phyloP scores from a whole-genome alignment of 2,329 filamentous ascomycete species.

The Lachnellula cervina region DNA sequence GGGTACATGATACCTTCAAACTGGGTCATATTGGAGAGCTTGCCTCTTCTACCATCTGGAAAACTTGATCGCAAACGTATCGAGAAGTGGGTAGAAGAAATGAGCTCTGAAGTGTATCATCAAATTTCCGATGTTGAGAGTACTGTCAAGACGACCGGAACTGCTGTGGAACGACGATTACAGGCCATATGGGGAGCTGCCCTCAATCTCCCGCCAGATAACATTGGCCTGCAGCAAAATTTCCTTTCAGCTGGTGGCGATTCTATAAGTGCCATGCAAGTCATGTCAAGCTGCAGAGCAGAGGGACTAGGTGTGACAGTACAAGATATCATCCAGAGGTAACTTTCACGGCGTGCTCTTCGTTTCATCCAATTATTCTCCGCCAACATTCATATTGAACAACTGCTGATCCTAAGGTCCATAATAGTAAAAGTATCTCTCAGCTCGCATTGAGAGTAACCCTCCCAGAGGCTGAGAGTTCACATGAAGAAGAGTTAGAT shows the following conservation, averaged over 20 bases:
- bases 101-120: slow-evolving; percentile 1
- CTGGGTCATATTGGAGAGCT: slow-evolving; percentile 5
- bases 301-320: slow-evolving; percentile 34
- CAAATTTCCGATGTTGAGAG: not conserved
- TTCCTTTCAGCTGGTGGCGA: slow-evolving; percentile 37
- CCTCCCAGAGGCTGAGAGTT: not conserved
- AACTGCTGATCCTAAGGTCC: not conserved
- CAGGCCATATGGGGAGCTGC: slow-evolving; percentile 39
- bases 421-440: slow-evolving; percentile 1
- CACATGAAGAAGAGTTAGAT: not conserved
- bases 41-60: slow-evolving; percentile 9
- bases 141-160: not conserved
- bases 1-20: slow-evolving; percentile 11
- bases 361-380: not conserved
- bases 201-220: slow-evolving; percentile 33
- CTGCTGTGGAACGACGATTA: slow-evolving; percentile 18
- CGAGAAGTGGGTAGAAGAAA: slow-evolving; percentile 2
- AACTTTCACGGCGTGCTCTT: not conserved
- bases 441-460: slow-evolving; percentile 7
- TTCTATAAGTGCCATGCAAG: slow-evolving; percentile 36
- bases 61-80: slow-evolving; percentile 6
- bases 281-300: slow-evolving; percentile 36
- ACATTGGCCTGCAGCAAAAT: slow-evolving; percentile 28
- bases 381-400: not conserved
- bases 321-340: slow-evolving; percentile 10